Conservation (phyloP, 345 rosid species). For the Pistacia integerrima region DNA sequence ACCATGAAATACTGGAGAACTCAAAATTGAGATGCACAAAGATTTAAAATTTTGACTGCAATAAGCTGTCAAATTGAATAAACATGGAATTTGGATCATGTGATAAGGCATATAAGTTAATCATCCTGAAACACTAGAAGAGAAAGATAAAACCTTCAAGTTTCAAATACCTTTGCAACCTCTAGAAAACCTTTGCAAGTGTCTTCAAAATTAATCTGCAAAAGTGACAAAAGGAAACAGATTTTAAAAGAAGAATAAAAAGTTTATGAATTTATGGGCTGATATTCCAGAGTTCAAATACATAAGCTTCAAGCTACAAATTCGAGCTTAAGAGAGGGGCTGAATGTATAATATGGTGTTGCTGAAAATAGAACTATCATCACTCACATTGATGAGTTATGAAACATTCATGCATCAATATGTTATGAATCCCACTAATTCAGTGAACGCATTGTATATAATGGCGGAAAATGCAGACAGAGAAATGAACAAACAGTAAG, state of each 20-base stretch:
- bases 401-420: neutral
- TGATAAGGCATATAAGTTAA: neutral
- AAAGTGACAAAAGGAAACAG: constrained; percentile 14
- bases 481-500: neutral
- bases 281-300: neutral
- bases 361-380: neutral
- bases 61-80: neutral
- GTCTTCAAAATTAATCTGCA: constrained; percentile 96
- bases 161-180: constrained; percentile 79
- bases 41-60: neutral
- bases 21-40: neutral
- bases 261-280: neutral
- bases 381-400: neutral
- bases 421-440: too few species aligned
- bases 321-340: neutral
- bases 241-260: constrained; percentile 21
- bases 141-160: neutral
- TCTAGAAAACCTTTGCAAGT: constrained; percentile 97
- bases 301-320: neutral
- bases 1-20: neutral
- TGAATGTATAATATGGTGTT: neutral
- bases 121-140: neutral
- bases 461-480: neutral
- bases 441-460: too few species aligned
- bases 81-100: neutral